Evolutionary conservation across 768 basidiomycete species (phyloP).

Genomic region (Goffeauzyma gilvescens): DNA sequence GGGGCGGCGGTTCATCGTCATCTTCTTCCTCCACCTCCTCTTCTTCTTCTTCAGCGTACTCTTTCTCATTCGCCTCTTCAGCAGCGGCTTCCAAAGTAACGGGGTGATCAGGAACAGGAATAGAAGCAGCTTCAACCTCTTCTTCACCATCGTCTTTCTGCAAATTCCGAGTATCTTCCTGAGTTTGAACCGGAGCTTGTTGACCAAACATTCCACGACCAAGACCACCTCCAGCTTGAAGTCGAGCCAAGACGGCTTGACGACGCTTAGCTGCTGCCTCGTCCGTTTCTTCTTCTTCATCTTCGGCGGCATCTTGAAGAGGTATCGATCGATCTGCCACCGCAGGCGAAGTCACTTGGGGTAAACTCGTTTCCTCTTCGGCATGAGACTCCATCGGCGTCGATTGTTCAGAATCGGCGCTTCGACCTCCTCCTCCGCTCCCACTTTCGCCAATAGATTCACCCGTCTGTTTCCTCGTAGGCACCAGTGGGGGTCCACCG

Average conservation of each 20-base stretch:
- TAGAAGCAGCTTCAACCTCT: conserved; percentile 25
- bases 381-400: too few species aligned
- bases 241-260: conserved; percentile 40
- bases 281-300: conserved; percentile 24
- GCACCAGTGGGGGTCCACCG: conserved; percentile 41
- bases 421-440: too few species aligned
- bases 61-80: conserved; percentile 29
- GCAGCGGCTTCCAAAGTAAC: conserved; percentile 18
- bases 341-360: too few species aligned
- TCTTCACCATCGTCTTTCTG: conserved; percentile 7
- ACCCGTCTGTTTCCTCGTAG: too few species aligned
- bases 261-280: conserved; percentile 42
- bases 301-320: conserved; percentile 11
- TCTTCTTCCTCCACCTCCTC: conserved; percentile 37
- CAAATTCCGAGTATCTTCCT: not conserved
- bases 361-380: too few species aligned
- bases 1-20: conserved; percentile 38
- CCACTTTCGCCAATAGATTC: too few species aligned
- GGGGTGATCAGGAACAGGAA: conserved; percentile 5
- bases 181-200: conserved; percentile 11
- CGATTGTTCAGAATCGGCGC: too few species aligned
- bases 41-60: conserved; percentile 46
- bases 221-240: conserved; percentile 44
- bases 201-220: conserved; percentile 40
- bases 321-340: too few species aligned